These are phyloP conservation scores for Scedosporium aurantiacum DNA, from an alignment of 2,329 filamentous ascomycete genomes.

Conservation along the genomic window DNA sequence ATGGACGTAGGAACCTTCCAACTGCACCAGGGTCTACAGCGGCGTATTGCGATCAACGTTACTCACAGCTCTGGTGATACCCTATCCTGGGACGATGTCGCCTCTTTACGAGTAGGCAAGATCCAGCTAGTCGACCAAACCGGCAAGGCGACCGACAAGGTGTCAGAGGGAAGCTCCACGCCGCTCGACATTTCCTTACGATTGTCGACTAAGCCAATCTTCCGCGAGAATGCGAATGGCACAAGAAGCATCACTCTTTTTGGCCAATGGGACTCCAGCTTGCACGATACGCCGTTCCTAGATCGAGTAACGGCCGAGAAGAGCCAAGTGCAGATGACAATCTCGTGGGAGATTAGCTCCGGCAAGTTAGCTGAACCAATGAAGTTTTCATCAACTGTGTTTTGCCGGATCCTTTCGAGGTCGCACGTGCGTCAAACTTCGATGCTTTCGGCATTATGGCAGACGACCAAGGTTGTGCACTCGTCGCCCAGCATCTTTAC, in stretches of 20 bases:
- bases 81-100: constrained; percentile 79
- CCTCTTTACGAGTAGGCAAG: constrained; percentile 63
- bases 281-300: constrained; percentile 85
- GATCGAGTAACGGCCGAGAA: constrained; percentile 89
- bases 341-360: constrained; percentile 79
- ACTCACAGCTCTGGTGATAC: constrained; percentile 83
- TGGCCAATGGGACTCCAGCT: constrained; percentile 94
- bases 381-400: constrained; percentile 71
- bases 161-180: constrained; percentile 40
- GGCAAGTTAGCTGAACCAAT: constrained; percentile 79
- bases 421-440: constrained; percentile 77
- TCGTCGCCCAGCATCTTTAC: constrained; percentile 82
- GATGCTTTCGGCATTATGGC: constrained; percentile 80
- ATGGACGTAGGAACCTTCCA: constrained; percentile 87
- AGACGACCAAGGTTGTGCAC: constrained; percentile 72
- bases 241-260: constrained; percentile 75
- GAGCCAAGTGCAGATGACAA: constrained; percentile 76
- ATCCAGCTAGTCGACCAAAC: constrained; percentile 75
- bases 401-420: constrained; percentile 72
- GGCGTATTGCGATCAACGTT: constrained; percentile 77
- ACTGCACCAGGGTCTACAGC: constrained; percentile 86
- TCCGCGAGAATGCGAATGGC: constrained; percentile 80
- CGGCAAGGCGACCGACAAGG: constrained; percentile 75
- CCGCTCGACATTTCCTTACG: constrained; percentile 63
- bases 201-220: constrained; percentile 63